A percentile compares a stretch with the other conserved stretches of the same genome.
Evolutionary conservation across 352 stramenopile genomes (phyloP).

Genomic region (Phytopythium delawarense): DNA sequence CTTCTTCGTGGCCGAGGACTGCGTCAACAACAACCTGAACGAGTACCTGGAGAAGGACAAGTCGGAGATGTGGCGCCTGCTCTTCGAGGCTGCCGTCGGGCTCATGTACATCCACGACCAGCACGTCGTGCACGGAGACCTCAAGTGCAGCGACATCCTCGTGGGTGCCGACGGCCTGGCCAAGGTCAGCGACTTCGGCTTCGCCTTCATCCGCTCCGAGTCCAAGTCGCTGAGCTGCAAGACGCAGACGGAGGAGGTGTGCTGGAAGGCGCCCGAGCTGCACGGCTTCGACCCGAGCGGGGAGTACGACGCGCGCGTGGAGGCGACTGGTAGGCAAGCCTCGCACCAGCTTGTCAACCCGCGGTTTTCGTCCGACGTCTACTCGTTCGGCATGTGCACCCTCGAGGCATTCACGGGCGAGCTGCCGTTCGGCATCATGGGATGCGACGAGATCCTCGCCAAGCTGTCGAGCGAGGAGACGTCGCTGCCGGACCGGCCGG

Average conservation of each 20-base stretch:
- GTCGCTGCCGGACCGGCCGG: conserved; percentile 9
- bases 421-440: conserved; percentile 23
- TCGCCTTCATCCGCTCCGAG: conserved; percentile 5
- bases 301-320: conserved; percentile 8
- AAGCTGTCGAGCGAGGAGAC: conserved; percentile 11
- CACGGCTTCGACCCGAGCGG: not conserved
- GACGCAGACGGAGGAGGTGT: not conserved
- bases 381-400: conserved; percentile 42
- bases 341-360: conserved; percentile 13
- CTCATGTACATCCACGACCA: conserved; percentile 7
- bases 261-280: conserved; percentile 10
- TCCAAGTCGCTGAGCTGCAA: conserved; percentile 5
- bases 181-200: conserved; percentile 21
- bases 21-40: conserved; percentile 19
- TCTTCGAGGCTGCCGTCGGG: conserved; percentile 5
- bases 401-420: conserved; percentile 32
- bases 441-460: conserved; percentile 27
- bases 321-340: not conserved
- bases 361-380: conserved; percentile 33
- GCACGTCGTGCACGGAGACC: conserved; percentile 18
- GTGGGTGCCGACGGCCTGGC: conserved; percentile 7
- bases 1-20: conserved; percentile 36
- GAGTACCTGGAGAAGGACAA: conserved; percentile 14
- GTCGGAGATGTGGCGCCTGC: conserved; percentile 9
- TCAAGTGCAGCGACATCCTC: conserved; percentile 20